These are phyloP conservation scores for Penicillium lagena DNA, from an alignment of 495 filamentous ascomycete species.

Conservation along the genomic window DNA sequence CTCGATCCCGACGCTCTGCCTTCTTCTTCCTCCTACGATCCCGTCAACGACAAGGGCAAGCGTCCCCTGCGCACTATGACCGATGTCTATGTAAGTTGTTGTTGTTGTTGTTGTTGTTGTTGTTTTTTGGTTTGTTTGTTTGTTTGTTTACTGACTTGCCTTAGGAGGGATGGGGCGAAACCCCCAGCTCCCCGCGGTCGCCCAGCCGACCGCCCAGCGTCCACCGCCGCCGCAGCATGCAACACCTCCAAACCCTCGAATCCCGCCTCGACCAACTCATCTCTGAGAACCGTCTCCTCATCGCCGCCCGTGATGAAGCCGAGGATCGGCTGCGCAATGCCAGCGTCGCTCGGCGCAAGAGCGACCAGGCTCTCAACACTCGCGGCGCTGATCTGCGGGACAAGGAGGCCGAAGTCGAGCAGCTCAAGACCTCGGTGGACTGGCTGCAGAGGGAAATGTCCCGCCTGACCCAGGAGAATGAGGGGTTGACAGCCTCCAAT, in stretches of 20 bases:
- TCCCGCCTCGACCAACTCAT: constrained; percentile 68
- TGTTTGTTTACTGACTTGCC: constrained; percentile 22
- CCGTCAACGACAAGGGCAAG: constrained; percentile 81
- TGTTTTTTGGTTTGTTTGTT: constrained; percentile 9
- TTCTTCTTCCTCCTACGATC: constrained; percentile 62
- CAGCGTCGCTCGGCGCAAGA: constrained; percentile 43
- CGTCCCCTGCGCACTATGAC: constrained; percentile 77
- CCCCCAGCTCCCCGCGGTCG: constrained; percentile 82
- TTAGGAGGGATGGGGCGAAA: constrained; percentile 93
- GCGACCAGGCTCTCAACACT: constrained; percentile 49
- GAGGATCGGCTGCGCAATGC: constrained; percentile 58
- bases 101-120: constrained; percentile 10
- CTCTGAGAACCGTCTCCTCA: constrained; percentile 71
- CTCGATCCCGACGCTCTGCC: constrained; percentile 40
- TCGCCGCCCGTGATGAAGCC: constrained; percentile 62
- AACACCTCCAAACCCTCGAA: constrained; percentile 77
- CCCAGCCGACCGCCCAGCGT: constrained; percentile 94
- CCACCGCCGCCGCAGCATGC: constrained; percentile 93
- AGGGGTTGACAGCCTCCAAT: constrained; percentile 65
- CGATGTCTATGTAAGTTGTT: constrained; percentile 82
- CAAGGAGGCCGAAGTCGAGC: constrained; percentile 72
- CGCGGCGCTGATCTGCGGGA: constrained; percentile 50
- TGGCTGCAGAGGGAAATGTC: constrained; percentile 73
- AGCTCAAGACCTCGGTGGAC: constrained; percentile 67
- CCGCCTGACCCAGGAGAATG: constrained; percentile 68